Evolutionary conservation across 306 rosid species (phyloP), one percentile per base, ranked within the genome.

Genomic region (Medicago ruthenica): DNA sequence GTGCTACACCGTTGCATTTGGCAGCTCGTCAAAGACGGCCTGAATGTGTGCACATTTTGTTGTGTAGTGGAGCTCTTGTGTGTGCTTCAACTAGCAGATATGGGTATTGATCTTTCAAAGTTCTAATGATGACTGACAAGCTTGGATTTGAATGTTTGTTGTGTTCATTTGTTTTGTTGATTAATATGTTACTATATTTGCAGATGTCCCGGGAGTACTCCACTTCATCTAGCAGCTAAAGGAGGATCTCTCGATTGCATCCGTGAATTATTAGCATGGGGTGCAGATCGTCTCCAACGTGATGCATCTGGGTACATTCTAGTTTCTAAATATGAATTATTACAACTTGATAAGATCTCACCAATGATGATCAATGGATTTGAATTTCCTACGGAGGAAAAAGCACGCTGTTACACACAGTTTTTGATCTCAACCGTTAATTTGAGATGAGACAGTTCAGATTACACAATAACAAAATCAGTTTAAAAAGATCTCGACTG

Each of bases 161-260:
- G 12, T 14, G 31, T 82, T 71, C 13, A 12, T 63, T 55, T 31
- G 51, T 63, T 61, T 17, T 67, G 27, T 77, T 51, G 62, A 75
- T 77, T 82, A 59, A 83, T 66, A n/a, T 53, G 20, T 44, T 73
- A 70, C 78, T 76, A 27, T 79, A 44, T 77, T 75, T 73, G 77
- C 96, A 96, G 99, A 50, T 96, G 77, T 83, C 93, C 87, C 48
- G 98, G 97, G 59, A 92, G 99, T 79, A 88, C 99, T 70, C 90
- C 99, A 37, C 98, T 96, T 72, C 99, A 96, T 88, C 83, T 96
- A 69, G 99, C 99, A 9, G 99, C 98, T 51, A 89, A 93, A 84
- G 99, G 97, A 21, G 98, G 99, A 18, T 92, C 97, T 76, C 67
- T 90, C 53, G 97, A 96, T 81, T 96, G 99, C 82, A 85, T 96